Conservation (phyloP, 257 asterid genomes). For the Lycium ferocissimum region DNA sequence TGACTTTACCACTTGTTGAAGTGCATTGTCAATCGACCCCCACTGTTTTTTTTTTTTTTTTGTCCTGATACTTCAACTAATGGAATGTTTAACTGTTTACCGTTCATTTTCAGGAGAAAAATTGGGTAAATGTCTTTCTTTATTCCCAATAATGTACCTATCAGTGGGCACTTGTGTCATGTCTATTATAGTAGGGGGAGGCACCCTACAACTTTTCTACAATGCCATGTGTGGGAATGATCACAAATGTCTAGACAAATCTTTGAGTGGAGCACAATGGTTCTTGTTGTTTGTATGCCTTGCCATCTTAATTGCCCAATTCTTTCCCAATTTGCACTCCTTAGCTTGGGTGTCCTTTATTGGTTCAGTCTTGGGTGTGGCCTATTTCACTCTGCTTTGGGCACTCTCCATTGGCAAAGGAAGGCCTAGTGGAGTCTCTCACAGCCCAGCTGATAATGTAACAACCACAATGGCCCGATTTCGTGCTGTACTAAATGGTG, state of each 20-base stretch:
- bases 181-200: conserved; percentile 63
- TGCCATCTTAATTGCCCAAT: conserved; percentile 56
- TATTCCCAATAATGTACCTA: conserved; percentile 73
- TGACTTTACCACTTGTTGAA: not conserved
- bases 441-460: not conserved
- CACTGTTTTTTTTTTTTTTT: not conserved
- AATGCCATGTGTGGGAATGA: conserved; percentile 35
- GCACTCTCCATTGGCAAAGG: conserved; percentile 44
- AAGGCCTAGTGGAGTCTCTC: conserved; percentile 29
- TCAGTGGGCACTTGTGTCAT: conserved; percentile 66
- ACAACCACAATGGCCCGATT: conserved; percentile 29
- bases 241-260: conserved; percentile 30
- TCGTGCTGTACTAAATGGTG: conserved; percentile 52
- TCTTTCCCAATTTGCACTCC: conserved; percentile 68
- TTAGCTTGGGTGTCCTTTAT: conserved; percentile 48
- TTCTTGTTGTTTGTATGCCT: conserved; percentile 58
- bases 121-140: conserved; percentile 60
- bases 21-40: not conserved
- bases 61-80: not conserved
- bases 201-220: conserved; percentile 48
- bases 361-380: conserved; percentile 58
- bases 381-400: conserved; percentile 53
- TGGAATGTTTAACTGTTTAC: not conserved
- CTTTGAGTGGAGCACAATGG: conserved; percentile 57
- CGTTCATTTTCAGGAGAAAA: conserved; percentile 50